Evolutionary conservation across 2,329 filamentous ascomycete species (phyloP).

Genomic region (Colletotrichum musicola): DNA sequence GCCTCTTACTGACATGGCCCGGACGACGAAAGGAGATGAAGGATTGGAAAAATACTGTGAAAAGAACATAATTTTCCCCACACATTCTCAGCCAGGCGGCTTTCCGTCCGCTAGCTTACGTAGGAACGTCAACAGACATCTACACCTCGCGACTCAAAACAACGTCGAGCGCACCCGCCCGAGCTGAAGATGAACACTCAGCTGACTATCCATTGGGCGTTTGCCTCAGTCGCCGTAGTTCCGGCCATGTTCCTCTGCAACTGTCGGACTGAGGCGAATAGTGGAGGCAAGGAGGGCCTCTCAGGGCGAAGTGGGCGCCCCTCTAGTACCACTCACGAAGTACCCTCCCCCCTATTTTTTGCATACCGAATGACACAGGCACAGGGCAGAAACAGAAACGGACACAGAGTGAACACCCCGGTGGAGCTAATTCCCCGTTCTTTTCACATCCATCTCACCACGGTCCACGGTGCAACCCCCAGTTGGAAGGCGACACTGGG

Average conservation of each 20-base stretch:
- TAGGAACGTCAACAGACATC: too few species aligned
- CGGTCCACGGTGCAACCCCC: neutral
- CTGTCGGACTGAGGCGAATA: neutral
- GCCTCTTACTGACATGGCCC: conserved; percentile 18
- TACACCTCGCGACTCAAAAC: too few species aligned
- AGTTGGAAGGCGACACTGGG: conserved; percentile 25
- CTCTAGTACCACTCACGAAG: neutral
- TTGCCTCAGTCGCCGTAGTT: too few species aligned
- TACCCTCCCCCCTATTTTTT: conserved; percentile 20
- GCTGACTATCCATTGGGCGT: too few species aligned
- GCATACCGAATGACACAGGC: conserved; percentile 32
- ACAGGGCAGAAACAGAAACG: neutral
- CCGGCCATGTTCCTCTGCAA: neutral
- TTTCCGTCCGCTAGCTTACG: too few species aligned
- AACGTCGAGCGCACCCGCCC: too few species aligned
- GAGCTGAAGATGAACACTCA: too few species aligned
- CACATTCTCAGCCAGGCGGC: neutral
- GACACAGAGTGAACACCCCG: neutral
- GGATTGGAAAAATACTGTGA: neutral
- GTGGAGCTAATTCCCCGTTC: conserved; percentile 28
- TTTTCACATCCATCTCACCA: conserved; percentile 8
- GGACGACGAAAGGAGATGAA: neutral
- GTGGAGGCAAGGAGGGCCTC: neutral
- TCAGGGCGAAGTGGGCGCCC: neutral
- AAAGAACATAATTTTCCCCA: conserved; percentile 12